A percentile compares a stretch with the other conserved stretches of the same genome.
Evolutionary conservation across 2,329 filamentous ascomycete species (phyloP).

Genomic region (Colletotrichum godetiae): DNA sequence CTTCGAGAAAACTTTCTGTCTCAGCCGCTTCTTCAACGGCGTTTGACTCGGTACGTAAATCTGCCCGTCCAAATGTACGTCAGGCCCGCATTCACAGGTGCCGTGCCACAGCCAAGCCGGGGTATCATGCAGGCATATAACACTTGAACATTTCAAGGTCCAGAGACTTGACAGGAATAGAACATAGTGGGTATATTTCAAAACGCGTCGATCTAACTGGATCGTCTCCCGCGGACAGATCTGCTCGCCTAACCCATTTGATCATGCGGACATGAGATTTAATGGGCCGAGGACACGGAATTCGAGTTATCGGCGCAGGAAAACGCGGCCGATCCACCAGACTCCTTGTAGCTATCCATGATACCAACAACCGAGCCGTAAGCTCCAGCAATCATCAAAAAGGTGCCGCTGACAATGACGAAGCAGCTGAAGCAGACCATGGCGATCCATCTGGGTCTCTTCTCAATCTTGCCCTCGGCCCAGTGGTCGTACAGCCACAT

Average conservation of each 20-base stretch:
- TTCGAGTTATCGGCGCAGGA: conserved; percentile 57
- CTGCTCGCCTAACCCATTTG: background rate
- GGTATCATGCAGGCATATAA: background rate
- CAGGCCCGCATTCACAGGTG: background rate
- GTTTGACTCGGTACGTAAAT: too few species aligned
- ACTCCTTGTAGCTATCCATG: conserved; percentile 47
- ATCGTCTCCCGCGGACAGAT: background rate
- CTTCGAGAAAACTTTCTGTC: background rate
- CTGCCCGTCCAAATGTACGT: background rate
- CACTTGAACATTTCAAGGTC: too few species aligned
- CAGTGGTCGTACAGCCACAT: conserved; percentile 59
- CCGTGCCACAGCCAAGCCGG: background rate
- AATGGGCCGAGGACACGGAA: conserved; percentile 29
- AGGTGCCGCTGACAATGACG: conserved; percentile 50
- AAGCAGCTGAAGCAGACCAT: conserved; percentile 41
- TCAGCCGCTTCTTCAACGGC: background rate
- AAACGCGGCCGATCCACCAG: conserved; percentile 50
- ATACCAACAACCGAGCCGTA: conserved; percentile 56
- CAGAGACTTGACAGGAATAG: background rate
- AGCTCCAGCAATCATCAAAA: conserved; percentile 56
- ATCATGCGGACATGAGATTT: background rate
- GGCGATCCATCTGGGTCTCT: conserved; percentile 27
- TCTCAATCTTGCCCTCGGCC: conserved; percentile 38
- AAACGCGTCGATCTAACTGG: background rate
- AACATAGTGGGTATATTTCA: conserved; percentile 13